These are phyloP conservation scores for Scheffersomyces coipomensis DNA, from an alignment of 805 yeast genomes.

Conservation along the genomic window DNA sequence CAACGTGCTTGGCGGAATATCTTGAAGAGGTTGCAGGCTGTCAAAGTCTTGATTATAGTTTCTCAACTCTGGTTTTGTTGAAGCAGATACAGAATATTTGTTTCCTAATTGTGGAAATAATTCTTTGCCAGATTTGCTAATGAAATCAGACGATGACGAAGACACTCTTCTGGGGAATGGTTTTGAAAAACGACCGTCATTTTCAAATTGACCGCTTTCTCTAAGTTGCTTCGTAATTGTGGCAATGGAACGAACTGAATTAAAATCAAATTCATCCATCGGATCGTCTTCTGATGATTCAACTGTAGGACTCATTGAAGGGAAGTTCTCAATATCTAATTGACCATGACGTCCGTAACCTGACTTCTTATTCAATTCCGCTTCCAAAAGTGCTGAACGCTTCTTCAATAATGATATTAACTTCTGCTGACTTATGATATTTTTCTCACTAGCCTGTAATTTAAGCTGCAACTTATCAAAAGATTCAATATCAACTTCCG, in stretches of 20 bases:
- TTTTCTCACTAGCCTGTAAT: slow-evolving; percentile 15
- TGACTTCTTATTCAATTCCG: background rate
- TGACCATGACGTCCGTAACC: background rate
- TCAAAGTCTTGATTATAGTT: too few relatives aligned
- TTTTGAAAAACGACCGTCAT: background rate
- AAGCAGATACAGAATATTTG: too few relatives aligned
- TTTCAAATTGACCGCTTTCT: background rate
- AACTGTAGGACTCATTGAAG: too few relatives aligned
- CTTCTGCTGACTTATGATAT: slow-evolving; percentile 21
- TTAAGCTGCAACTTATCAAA: slow-evolving; percentile 22
- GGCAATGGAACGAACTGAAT: background rate
- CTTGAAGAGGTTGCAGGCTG: too few relatives aligned
- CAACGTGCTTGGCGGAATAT: too few relatives aligned
- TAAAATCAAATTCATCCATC: background rate
- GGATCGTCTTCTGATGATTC: background rate
- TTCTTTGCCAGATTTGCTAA: background rate
- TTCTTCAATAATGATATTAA: slow-evolving; percentile 22
- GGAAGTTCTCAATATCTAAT: too few relatives aligned
- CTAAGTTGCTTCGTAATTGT: background rate
- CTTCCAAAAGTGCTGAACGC: background rate
- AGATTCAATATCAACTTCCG: slow-evolving; percentile 17
- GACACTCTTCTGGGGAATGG: background rate
- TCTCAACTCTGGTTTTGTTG: too few relatives aligned
- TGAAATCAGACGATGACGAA: background rate
- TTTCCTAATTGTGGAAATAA: background rate